Conservation (phyloP, 108 stramenopile genomes). For the Nitzschia sp. region DNA sequence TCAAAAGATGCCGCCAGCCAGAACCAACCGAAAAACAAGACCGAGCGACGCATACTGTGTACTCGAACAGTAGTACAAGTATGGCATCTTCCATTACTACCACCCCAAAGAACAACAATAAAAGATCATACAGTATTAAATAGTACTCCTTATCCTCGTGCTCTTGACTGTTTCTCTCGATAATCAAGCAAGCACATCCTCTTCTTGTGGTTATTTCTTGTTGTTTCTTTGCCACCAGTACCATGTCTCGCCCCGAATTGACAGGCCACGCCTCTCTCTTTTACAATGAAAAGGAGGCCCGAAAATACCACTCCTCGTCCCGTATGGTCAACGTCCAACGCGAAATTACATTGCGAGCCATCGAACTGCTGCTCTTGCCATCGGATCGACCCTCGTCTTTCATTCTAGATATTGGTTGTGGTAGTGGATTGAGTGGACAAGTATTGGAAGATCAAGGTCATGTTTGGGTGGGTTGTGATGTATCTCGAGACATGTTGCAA, state of each 20-base stretch:
- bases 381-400: constrained; percentile 52
- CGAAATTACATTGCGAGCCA: constrained; percentile 95
- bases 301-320: constrained; percentile 93
- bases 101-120: too few relatives aligned
- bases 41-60: too few relatives aligned
- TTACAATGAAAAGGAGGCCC: constrained; percentile 93
- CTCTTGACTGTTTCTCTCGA: too few relatives aligned
- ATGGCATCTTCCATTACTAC: too few relatives aligned
- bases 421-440: constrained; percentile 95
- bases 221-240: too few relatives aligned
- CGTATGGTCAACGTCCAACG: constrained; percentile 97
- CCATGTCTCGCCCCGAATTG: constrained; percentile 91
- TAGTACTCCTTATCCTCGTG: too few relatives aligned
- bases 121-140: too few relatives aligned
- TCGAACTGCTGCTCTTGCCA: constrained; percentile 90
- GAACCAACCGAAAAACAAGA: too few relatives aligned
- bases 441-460: constrained; percentile 94
- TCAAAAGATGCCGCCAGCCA: too few relatives aligned
- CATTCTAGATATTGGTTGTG: constrained; percentile 96
- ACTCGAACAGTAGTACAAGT: too few relatives aligned
- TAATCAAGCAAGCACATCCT: too few relatives aligned
- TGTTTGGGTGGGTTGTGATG: constrained; percentile 96
- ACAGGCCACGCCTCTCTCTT: constrained; percentile 88
- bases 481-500: constrained; percentile 95
- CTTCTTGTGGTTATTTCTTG: too few relatives aligned